Evolutionary conservation across 1,284 basidiomycete species (phyloP), one percentile per base, ranked within the genome.

Genomic region (Boletus subluridellus): DNA sequence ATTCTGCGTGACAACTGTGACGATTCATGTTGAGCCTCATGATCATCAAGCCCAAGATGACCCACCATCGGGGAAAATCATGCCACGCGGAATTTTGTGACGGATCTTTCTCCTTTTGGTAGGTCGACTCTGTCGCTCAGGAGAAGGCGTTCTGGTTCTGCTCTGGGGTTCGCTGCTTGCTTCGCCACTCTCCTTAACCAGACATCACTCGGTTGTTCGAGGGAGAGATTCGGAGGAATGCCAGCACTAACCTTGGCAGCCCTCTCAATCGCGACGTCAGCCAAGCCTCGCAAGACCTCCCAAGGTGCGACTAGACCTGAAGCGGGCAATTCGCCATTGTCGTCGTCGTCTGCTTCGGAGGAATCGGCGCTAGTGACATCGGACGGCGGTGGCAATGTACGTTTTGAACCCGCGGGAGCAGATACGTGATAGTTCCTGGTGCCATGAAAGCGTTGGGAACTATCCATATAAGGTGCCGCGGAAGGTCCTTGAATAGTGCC

Each of bases 281-380:
- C 90, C 57, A 92, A 73, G 51, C 89, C 87, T 62, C 89, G 80
- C 54, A 92, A 76, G 42, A 92, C 90, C 74, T 91, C 89, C 85
- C 89, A 90, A 48, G 90, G 90, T 7, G 90, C 90, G 57, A 91
- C 83, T 45, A 92, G 80, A 48, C 90, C 89, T 15, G 84, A 85
- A 44, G 89, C 88, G 5, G 92, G 90, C 5, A 95, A 75, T 67
- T 90, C 92, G 8, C 85, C 83, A 60, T 84, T 84, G 50, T 87
- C 85, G 41, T 89, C 83, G 45, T 84, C 87, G 54, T 90, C 87
- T 38, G 83, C 71, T 67, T 92, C 90, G 41, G 89, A 89, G 3
- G 89, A 90, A 71, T 90, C 84, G 14, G 86, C 83, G 63, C 87
- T 90, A 5, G 86, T 84, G 55, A 84, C 82, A 65, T 82, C 85